These are phyloP conservation scores for Aphanomyces stellatus DNA, from an alignment of 352 stramenopile species.

Conservation along the genomic window DNA sequence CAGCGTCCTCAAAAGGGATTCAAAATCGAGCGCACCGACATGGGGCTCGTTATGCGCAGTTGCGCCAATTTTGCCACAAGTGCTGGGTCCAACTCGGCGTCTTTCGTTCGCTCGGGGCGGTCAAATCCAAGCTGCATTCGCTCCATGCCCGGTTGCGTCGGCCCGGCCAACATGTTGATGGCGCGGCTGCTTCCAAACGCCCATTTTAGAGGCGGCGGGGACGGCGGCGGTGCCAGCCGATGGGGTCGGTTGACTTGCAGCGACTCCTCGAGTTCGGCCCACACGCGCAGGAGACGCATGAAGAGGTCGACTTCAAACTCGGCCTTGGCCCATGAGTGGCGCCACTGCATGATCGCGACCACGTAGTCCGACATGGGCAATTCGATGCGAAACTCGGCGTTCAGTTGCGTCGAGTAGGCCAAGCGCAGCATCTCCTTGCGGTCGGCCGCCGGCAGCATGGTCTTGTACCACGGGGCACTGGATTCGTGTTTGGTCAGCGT, in stretches of 20 bases:
- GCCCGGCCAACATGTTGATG: not conserved
- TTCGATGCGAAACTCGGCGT: slow-evolving; percentile 2
- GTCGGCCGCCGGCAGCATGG: not conserved
- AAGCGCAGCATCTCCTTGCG: not conserved
- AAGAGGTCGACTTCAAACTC: slow-evolving; percentile 7
- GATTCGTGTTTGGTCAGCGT: not conserved
- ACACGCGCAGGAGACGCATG: not conserved
- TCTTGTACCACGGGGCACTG: not conserved
- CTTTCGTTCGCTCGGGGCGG: not conserved
- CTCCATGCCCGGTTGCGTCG: not conserved
- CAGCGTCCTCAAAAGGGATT: slow-evolving; percentile 4
- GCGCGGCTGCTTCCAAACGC: not conserved
- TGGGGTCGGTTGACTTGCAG: not conserved
- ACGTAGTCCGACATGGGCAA: not conserved
- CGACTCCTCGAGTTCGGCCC: not conserved
- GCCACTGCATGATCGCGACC: not conserved
- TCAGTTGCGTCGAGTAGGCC: slow-evolving; percentile 2
- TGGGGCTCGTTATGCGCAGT: slow-evolving; percentile 8
- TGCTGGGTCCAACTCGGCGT: not conserved
- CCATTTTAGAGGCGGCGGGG: not conserved
- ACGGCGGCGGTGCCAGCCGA: not conserved
- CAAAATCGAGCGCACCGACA: slow-evolving; percentile 14
- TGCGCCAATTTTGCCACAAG: not conserved
- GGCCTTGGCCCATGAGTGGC: not conserved
- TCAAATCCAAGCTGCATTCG: not conserved